Base-by-base conservation (phyloP, 768 basidiomycete species). In the Lentinula sp. region DNA sequence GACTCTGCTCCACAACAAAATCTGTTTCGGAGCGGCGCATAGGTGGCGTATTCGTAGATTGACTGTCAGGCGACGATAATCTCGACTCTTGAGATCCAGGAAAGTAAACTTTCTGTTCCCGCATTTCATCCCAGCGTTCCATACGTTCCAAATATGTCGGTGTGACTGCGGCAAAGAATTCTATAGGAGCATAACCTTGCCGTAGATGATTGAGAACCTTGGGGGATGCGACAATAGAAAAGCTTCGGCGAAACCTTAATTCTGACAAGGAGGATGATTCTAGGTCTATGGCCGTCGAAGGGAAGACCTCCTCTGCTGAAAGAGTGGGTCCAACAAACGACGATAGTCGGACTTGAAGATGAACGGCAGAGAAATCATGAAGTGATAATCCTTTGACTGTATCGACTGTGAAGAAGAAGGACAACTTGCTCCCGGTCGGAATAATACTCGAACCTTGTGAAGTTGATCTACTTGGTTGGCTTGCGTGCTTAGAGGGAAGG, bases 21-120 rank as follows among this genome's bases (percentile, higher is more conserved):
- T 98, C 94, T 48, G 83, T 91, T 75, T 98, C 96, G 20, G 94
- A 92, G 32, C 94, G 87, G 18, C 95, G 86, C 94, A 96, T 96
- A 16, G 79, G 79, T n/a, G 85, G 86, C 23, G 81, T 67, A 55
- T 71, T 73, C 35, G 78, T 71, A 1, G 82, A 75, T 46, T 71
- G 73, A 64, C 66, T 74, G 50, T 83, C 81, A 39, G 70, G 62
- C 13, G 74, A 69, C 23, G 72, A 73, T n/a, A 20, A 23, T 39
- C 15, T 54, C 36, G 73, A 72, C 35, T 70, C 64, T 20, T 75
- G 63, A 58, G 70, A 73, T 50, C 75, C 69, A 46, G 78, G 72
- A 63, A 74, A 75, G 68, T 69, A 76, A 62, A 77, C 74, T 64
- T 84, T 83, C 52, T 89, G 84, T 64, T 98, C 95, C 37, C 94